Conservation (phyloP, 257 asterid genomes). For the Fraxinus excelsior region DNA sequence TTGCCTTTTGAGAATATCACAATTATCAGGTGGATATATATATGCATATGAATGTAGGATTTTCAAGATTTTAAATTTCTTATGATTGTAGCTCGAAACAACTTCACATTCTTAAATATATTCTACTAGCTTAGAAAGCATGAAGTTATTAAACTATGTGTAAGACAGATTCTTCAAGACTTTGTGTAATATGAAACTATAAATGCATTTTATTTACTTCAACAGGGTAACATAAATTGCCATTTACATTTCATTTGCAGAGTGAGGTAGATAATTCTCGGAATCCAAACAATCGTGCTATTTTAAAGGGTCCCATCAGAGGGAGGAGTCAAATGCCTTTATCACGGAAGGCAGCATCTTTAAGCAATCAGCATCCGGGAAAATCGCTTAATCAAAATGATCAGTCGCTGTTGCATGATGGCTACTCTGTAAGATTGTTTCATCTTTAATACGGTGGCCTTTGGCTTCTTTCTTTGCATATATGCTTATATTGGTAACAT, state of each 20-base stretch:
- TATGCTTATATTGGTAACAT: slow-evolving; percentile 3
- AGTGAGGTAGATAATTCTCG: slow-evolving; percentile 62
- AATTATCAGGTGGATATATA: neutral
- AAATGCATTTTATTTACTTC: slow-evolving; percentile 13
- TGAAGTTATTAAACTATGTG: neutral
- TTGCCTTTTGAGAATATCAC: neutral
- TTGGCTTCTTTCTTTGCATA: slow-evolving; percentile 2
- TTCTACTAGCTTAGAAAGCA: neutral
- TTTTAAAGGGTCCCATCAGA: slow-evolving; percentile 37
- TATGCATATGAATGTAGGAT: neutral
- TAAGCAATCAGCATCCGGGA: slow-evolving; percentile 49
- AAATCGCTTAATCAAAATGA: slow-evolving; percentile 67
- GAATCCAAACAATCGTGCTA: slow-evolving; percentile 39
- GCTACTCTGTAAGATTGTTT: slow-evolving; percentile 75
- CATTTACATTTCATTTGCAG: slow-evolving; percentile 40
- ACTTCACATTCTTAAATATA: neutral
- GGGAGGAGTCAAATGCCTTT: slow-evolving; percentile 36
- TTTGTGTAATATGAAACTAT: slow-evolving; percentile 10
- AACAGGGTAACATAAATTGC: slow-evolving; percentile 19
- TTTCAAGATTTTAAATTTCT: neutral
- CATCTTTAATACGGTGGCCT: slow-evolving; percentile 1
- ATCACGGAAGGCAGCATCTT: slow-evolving; percentile 38
- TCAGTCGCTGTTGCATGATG: slow-evolving; percentile 55
- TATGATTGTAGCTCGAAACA: neutral
- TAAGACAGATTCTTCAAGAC: neutral